These are phyloP conservation scores for Roridomyces roridus DNA, from an alignment of 768 basidiomycete species.

Conservation along the genomic window DNA sequence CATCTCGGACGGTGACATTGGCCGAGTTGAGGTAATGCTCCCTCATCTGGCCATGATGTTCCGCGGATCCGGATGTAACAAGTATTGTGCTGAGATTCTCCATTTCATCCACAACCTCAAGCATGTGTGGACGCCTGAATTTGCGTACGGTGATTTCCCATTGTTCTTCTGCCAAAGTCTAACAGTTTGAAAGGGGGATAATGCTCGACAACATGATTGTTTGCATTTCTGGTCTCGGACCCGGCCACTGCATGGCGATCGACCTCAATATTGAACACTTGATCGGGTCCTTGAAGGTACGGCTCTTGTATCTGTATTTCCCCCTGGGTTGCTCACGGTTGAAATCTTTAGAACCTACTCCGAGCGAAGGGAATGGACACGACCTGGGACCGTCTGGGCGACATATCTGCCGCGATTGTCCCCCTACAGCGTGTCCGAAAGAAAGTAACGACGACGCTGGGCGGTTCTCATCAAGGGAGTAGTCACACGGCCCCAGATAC, in stretches of 20 bases:
- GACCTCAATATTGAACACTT: conserved; percentile 46
- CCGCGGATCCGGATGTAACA: background rate
- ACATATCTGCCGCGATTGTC: conserved; percentile 36
- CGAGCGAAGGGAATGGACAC: conserved; percentile 36
- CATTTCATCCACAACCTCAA: conserved; percentile 23
- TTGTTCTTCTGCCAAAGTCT: too few relatives aligned
- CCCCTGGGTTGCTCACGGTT: too few relatives aligned
- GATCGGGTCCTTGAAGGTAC: conserved; percentile 40
- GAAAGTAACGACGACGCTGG: conserved; percentile 21
- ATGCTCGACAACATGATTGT: conserved; percentile 43
- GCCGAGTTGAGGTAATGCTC: background rate
- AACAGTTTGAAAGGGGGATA: conserved; percentile 35
- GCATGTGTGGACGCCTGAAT: conserved; percentile 38
- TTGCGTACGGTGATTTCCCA: conserved; percentile 19
- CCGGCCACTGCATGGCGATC: conserved; percentile 40
- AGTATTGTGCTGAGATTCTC: conserved; percentile 3
- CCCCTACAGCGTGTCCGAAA: conserved; percentile 36
- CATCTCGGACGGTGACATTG: conserved; percentile 12
- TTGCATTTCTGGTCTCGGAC: conserved; percentile 33
- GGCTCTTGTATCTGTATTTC: too few relatives aligned
- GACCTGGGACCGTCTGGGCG: conserved; percentile 37
- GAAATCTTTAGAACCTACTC: conserved; percentile 19
- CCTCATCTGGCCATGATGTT: conserved; percentile 12
- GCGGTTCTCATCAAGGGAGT: background rate
- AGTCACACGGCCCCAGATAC: conserved; percentile 8